Evolutionary conservation across 345 rosid species (phyloP).

Genomic region (Nasturtium officinale): DNA sequence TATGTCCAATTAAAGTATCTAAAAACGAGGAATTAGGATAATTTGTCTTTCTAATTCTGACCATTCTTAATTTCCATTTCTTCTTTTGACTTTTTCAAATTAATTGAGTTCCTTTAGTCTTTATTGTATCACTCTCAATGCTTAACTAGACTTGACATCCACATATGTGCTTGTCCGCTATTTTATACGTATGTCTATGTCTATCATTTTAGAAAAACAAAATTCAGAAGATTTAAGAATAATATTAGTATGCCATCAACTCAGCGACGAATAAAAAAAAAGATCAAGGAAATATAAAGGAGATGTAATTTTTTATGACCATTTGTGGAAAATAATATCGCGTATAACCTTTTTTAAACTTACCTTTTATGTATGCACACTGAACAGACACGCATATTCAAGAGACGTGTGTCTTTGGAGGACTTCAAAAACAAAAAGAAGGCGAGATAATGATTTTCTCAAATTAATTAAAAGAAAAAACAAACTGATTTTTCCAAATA

Average conservation of each 20-base stretch:
- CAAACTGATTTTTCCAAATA: conserved; percentile 31
- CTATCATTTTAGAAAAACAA: background rate
- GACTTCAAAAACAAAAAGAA: conserved; percentile 17
- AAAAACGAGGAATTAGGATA: conserved; percentile 26
- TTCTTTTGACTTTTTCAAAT: conserved; percentile 32
- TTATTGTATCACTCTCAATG: conserved; percentile 35
- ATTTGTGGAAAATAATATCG: conserved; percentile 14
- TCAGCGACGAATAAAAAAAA: background rate
- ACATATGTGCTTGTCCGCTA: conserved; percentile 26
- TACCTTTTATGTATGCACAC: conserved; percentile 31
- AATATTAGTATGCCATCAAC: background rate
- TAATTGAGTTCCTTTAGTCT: conserved; percentile 16
- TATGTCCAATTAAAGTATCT: background rate
- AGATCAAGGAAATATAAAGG: conserved; percentile 9
- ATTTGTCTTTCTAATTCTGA: conserved; percentile 32
- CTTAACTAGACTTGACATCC: conserved; percentile 36
- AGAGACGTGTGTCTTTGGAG: conserved; percentile 42
- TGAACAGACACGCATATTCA: conserved; percentile 42
- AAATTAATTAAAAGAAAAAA: conserved; percentile 14
- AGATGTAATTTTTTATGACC: conserved; percentile 11
- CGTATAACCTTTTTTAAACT: background rate
- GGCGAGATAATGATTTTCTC: conserved; percentile 33
- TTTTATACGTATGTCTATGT: background rate
- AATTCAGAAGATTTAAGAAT: background rate
- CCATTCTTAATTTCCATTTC: conserved; percentile 34